These are phyloP conservation scores for Coemansia sp. DNA, from an alignment of 192 early-diverging fungal genomes.

Conservation along the genomic window DNA sequence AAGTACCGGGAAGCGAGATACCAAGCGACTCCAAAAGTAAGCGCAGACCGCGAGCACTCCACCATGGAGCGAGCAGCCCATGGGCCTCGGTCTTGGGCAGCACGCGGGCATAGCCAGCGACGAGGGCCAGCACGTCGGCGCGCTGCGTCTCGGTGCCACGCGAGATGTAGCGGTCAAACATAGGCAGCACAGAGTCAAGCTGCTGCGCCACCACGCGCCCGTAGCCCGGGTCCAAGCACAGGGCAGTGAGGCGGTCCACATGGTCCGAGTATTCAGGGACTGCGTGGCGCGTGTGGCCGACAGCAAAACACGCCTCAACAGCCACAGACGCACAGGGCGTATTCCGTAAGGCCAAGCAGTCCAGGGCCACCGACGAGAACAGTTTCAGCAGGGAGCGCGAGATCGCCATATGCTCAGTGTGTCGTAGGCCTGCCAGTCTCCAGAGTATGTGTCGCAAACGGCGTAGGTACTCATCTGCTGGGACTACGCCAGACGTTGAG, in stretches of 20 bases:
- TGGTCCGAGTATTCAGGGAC: background rate
- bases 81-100: conserved; percentile 14
- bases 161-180: conserved; percentile 30
- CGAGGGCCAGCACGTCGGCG: conserved; percentile 23
- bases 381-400: conserved; percentile 15
- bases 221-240: background rate
- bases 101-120: conserved; percentile 18
- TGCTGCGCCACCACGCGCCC: background rate
- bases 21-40: conserved; percentile 27
- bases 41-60: conserved; percentile 26
- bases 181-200: conserved; percentile 15
- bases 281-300: background rate
- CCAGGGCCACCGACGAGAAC: conserved; percentile 18
- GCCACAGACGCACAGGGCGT: conserved; percentile 15
- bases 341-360: conserved; percentile 8
- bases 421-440: conserved; percentile 35
- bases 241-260: background rate
- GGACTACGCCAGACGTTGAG: background rate
- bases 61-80: conserved; percentile 26
- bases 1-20: conserved; percentile 37
- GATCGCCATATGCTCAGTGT: conserved; percentile 8
- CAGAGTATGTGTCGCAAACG: conserved; percentile 34
- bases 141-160: conserved; percentile 22
- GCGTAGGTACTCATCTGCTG: background rate
- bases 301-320: conserved; percentile 30